These are phyloP conservation scores for Mucor plumbeus DNA, from an alignment of 371 early-diverging fungal genomes.

Conservation along the genomic window DNA sequence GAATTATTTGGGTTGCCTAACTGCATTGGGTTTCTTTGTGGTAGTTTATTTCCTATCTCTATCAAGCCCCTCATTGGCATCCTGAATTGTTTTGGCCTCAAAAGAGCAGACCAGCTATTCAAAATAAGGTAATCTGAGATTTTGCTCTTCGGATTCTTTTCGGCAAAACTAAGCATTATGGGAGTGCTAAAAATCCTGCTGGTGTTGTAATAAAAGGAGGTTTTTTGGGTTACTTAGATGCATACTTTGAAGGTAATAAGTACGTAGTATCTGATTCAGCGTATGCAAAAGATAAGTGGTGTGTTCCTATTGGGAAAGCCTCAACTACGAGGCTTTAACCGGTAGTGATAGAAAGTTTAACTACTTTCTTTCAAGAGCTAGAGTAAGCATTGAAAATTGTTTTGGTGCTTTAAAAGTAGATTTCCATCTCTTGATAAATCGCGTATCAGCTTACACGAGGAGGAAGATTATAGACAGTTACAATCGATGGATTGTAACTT, in stretches of 20 bases:
- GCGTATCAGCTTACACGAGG: background rate
- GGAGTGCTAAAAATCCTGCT: background rate
- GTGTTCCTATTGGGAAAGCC: background rate
- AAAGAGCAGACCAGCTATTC: background rate
- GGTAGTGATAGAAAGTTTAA: background rate
- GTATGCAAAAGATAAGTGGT: background rate
- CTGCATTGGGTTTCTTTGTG: background rate
- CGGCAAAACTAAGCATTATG: background rate
- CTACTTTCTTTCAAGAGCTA: background rate
- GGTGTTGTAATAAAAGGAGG: background rate
- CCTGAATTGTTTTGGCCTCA: background rate
- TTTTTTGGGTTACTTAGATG: background rate
- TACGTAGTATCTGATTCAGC: background rate
- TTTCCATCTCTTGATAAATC: background rate
- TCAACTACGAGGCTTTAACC: background rate
- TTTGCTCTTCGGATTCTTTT: background rate
- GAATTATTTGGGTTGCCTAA: background rate
- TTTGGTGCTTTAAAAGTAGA: background rate
- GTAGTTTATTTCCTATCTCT: background rate
- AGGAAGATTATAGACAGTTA: background rate
- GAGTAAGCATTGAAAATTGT: background rate
- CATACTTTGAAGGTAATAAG: background rate
- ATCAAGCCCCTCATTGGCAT: background rate
- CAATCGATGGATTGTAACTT: background rate
- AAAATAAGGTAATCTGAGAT: background rate